phyloP scores from a whole-genome alignment of 305 asterid genomes.

The Fraxinus nigra region DNA sequence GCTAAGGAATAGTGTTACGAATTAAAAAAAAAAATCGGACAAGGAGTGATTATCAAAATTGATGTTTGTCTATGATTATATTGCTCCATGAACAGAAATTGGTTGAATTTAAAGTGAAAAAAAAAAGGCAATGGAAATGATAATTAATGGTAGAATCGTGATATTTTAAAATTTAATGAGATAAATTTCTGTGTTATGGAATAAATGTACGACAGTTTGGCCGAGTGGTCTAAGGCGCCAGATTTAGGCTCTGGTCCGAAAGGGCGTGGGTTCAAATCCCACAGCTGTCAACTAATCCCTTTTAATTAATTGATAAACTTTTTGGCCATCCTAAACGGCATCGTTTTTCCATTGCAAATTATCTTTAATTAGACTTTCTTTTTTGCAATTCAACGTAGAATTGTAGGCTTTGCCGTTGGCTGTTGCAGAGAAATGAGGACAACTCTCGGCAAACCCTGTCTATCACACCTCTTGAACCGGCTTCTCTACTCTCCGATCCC shows the following conservation, averaged over 20 bases:
- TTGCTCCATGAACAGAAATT: background rate
- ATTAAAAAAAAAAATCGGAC: background rate
- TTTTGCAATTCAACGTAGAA: background rate
- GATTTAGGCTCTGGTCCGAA: slow-evolving; percentile 89
- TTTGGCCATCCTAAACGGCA: background rate
- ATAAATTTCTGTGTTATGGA: no score
- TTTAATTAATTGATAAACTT: background rate
- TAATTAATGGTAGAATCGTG: no score
- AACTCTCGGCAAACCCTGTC: slow-evolving; percentile 23
- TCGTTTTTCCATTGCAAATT: background rate
- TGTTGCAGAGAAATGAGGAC: slow-evolving; percentile 25
- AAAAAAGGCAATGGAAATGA: no score
- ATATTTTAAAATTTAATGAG: no score
- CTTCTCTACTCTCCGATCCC: slow-evolving; percentile 27
- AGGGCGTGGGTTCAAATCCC: slow-evolving; percentile 91
- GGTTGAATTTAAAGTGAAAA: background rate
- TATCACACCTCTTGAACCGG: slow-evolving; percentile 34
- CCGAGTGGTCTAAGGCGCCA: slow-evolving; percentile 99
- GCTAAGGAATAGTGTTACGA: background rate
- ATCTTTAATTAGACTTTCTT: background rate
- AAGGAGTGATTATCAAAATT: background rate
- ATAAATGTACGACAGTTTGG: slow-evolving; percentile 53
- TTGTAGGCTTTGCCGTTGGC: background rate
- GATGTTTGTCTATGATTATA: background rate
- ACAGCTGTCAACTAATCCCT: slow-evolving; percentile 47